Conservation (phyloP, 495 filamentous ascomycete species). For the Penicillium nucicola region DNA sequence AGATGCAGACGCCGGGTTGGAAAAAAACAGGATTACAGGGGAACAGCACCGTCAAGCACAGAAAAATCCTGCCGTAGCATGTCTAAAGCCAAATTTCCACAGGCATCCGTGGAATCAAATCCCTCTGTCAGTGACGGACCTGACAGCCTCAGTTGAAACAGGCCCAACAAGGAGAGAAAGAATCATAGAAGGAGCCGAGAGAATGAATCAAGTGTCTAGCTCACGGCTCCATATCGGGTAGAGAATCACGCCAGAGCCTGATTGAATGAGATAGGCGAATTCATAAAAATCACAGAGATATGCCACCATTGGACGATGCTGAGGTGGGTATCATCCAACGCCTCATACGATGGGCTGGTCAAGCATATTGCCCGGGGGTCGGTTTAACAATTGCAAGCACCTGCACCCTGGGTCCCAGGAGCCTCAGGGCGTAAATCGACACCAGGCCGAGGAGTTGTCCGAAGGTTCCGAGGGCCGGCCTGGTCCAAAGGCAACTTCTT, state of each 20-base stretch:
- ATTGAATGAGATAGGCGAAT: constrained; percentile 3
- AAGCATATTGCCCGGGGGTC: background rate
- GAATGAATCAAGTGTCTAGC: constrained; percentile 11
- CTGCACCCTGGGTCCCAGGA: constrained; percentile 68
- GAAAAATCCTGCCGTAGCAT: constrained; percentile 30
- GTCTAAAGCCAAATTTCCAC: constrained; percentile 37
- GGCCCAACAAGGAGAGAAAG: constrained; percentile 16
- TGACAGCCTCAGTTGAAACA: constrained; percentile 2
- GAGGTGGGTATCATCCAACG: background rate
- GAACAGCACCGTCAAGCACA: constrained; percentile 17
- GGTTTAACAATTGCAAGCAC: constrained; percentile 71
- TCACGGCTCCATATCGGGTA: constrained; percentile 8
- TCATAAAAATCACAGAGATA: constrained; percentile 8
- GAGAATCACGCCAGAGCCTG: constrained; percentile 1
- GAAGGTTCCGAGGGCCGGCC: constrained; percentile 77
- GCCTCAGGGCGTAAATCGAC: constrained; percentile 79
- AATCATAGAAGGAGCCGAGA: constrained; percentile 19
- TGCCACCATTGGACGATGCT: background rate
- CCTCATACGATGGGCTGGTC: constrained; percentile 1
- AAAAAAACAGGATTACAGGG: constrained; percentile 27
- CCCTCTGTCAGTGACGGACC: constrained; percentile 9
- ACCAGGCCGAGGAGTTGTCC: constrained; percentile 71
- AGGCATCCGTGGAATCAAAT: constrained; percentile 18
- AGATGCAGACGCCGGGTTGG: constrained; percentile 40
- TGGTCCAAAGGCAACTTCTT: constrained; percentile 96